Conservation (phyloP, 257 asterid genomes). For the Lavandula angustifolia region DNA sequence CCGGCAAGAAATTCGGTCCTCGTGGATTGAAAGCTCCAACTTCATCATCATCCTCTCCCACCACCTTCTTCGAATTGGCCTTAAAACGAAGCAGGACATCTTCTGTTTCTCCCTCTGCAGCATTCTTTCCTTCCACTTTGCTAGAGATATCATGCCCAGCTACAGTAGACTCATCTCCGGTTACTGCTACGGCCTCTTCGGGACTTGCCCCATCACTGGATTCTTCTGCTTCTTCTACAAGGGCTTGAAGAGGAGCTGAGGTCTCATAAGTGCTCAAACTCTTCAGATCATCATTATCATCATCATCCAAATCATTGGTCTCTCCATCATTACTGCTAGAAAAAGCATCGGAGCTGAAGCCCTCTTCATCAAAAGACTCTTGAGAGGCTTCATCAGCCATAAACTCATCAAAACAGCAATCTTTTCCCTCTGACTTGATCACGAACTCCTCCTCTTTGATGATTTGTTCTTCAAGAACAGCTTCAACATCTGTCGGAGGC, state of each 20-base stretch:
- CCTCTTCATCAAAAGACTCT: slow-evolving; percentile 41
- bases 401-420: slow-evolving; percentile 33
- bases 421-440: slow-evolving; percentile 25
- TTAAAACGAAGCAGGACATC: slow-evolving; percentile 17
- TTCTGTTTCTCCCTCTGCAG: slow-evolving; percentile 24
- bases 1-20: slow-evolving; percentile 66
- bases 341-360: slow-evolving; percentile 36
- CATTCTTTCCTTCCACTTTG: background rate
- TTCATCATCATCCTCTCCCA: slow-evolving; percentile 38
- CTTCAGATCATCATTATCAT: slow-evolving; percentile 8
- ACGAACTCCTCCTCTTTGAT: slow-evolving; percentile 23
- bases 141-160: background rate
- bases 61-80: slow-evolving; percentile 38
- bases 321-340: slow-evolving; percentile 36
- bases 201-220: slow-evolving; percentile 9
- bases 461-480: slow-evolving; percentile 28
- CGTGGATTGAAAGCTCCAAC: slow-evolving; percentile 61
- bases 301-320: slow-evolving; percentile 26
- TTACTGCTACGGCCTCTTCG: background rate
- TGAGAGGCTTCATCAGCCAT: slow-evolving; percentile 36
- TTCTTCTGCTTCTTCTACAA: slow-evolving; percentile 27
- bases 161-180: background rate
- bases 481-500: slow-evolving; percentile 19
- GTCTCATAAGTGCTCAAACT: background rate
- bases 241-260: slow-evolving; percentile 18